Evolutionary conservation across 2,329 filamentous ascomycete genomes (phyloP), one percentile per base, ranked within the genome.

Genomic region (Septoria petroselini): DNA sequence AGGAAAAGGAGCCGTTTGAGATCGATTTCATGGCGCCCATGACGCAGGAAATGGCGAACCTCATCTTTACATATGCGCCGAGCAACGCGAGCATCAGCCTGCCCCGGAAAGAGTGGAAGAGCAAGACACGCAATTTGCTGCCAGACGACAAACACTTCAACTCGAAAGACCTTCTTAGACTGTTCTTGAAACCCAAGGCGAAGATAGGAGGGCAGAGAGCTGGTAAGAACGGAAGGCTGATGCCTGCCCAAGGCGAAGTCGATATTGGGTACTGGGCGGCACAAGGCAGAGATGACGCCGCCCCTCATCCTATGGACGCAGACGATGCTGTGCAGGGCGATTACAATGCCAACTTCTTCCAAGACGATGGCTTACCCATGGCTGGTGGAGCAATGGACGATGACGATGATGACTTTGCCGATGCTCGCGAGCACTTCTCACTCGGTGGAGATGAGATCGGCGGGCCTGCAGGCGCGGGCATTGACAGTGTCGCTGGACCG

Each of bases 131-230:
- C 41, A 95, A 98, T 66, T 78, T 98, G 2, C 81, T 98, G 3
- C 91, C 94, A 2, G 93, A 98, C 64, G 93, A 98, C 72, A 96
- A 96, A 70, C 91, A 97, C 68, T 97, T 98, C 75, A 95, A 91
- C 73, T 97, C 91, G 7, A 87, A 86, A 65, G 88, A 95, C 58
- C 76, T 98, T 0, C 76, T 97, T 5, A 86, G 83, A 42, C 79
- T 98, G 1, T 98, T 97, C 77, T 77, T 97, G 21, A 98, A 98
- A 69, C 93, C 93, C 21, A 95, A 91, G 68, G 89, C 91, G 8
- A 85, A 86, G 34, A 80, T 96, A 70, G 83, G 86, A 37, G 81
- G 83, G 50, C 80, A 83, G 40, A 83, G 78, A 55, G 71, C 76
- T 37, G 73, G 56, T 18, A 17, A 29, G 9, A 39, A 44, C 73